phyloP scores from a whole-genome alignment of 306 rosid species.

The Lithocarpus polystachyus region DNA sequence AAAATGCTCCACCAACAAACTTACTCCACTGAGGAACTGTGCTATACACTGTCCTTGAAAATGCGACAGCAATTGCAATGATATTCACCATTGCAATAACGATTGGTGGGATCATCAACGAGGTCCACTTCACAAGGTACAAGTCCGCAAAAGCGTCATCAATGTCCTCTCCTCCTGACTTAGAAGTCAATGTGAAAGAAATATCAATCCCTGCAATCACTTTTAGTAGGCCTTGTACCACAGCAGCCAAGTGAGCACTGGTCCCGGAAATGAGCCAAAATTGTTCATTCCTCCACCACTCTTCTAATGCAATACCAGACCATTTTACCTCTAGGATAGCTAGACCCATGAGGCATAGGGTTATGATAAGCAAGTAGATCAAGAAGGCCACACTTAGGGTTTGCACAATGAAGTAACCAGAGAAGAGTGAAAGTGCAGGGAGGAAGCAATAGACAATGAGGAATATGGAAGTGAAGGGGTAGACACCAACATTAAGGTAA shows the following conservation, averaged over 20 bases:
- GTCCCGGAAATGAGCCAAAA: slow-evolving; percentile 57
- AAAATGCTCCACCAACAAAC: slow-evolving; percentile 52
- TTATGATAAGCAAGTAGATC: slow-evolving; percentile 43
- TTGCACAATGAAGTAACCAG: slow-evolving; percentile 48
- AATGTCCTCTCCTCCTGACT: slow-evolving; percentile 31
- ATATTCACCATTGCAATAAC: slow-evolving; percentile 47
- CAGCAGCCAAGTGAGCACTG: slow-evolving; percentile 53
- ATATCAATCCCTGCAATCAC: slow-evolving; percentile 55
- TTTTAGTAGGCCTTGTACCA: slow-evolving; percentile 44
- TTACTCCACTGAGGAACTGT: slow-evolving; percentile 40
- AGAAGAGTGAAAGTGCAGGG: slow-evolving; percentile 45
- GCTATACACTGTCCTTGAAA: slow-evolving; percentile 34
- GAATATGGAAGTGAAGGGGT: slow-evolving; percentile 54
- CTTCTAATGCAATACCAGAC: slow-evolving; percentile 43
- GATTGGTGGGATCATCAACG: slow-evolving; percentile 48
- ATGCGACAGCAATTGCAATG: slow-evolving; percentile 36
- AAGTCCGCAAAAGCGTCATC: slow-evolving; percentile 41
- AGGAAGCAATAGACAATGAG: slow-evolving; percentile 54
- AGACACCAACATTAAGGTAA: slow-evolving; percentile 50
- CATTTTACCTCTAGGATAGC: slow-evolving; percentile 50
- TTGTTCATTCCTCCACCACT: slow-evolving; percentile 61
- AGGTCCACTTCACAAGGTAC: slow-evolving; percentile 49
- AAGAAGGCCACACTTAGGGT: slow-evolving; percentile 34
- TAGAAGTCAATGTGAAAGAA: slow-evolving; percentile 44
- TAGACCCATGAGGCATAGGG: slow-evolving; percentile 25